Base-by-base conservation (phyloP, 164 flowering plant genomes). In the Malania oleifera region DNA sequence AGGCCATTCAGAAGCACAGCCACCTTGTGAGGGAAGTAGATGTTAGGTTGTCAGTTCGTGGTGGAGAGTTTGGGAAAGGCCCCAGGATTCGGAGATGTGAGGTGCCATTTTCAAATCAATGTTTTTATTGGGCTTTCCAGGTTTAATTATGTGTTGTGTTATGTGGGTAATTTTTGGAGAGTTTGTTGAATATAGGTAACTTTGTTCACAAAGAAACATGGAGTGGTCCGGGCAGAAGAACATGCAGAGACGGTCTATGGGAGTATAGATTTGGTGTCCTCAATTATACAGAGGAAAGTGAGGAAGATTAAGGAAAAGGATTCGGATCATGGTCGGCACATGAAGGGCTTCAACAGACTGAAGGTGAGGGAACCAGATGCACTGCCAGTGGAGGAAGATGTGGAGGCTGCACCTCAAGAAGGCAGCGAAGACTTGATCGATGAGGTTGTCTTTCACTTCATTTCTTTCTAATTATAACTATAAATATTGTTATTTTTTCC, bases 231-330 rank as follows among this genome's bases (percentile, higher is more conserved):
- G 19, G 98, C 91, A 0, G 98, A 92, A 68, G 96, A 87, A 67
- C 89, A 85, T 58, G 80, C 87, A 7, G 98, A 89, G 38, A 66
- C 91, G 1, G 54, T 82, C 8, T 84, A 80, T 69, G 93, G 72
- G 17, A 82, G 95, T 69, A 87, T 92, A 25, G 96, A 92, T 73
- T 66, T 87, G 78, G 96, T 83, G 17, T 79, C 98, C 0, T 76
- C 96, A 1, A 85, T 85, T 40, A 66, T 89, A 43, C 92, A 87
- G 64, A 80, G 96, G 70, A 91, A 89, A 58, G 61, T 91, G 72
- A 83, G 98, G 80, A 91, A 91, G 78, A 85, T 89, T 53, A 89
- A 91, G 79, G 98, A 91, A 78, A 91, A 89, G 66, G 98, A 77
- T 7, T 65, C 95, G 0, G 98, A 89, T 56, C 95, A 79, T 66